phyloP scores from a whole-genome alignment of 164 flowering plant genomes.

The Santalum album region DNA sequence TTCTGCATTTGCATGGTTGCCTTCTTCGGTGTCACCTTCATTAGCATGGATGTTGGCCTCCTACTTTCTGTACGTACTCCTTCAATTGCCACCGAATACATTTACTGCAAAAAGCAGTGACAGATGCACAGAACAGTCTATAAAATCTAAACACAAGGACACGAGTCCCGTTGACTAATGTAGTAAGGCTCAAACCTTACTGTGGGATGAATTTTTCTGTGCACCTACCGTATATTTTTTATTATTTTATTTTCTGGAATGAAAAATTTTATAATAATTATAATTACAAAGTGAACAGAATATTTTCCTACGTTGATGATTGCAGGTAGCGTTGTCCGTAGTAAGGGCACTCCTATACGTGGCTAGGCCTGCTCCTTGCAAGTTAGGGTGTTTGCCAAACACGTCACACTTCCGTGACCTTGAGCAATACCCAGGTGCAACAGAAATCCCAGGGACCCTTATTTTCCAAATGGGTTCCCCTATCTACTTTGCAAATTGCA shows the following conservation, averaged over 20 bases:
- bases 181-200: too few species aligned
- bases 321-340: constrained; percentile 54
- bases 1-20: constrained; percentile 68
- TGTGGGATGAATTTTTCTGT: too few species aligned
- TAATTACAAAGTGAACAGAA: too few species aligned
- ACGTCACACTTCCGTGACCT: constrained; percentile 42
- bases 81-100: background rate
- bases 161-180: too few species aligned
- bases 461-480: constrained; percentile 71
- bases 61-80: constrained; percentile 43
- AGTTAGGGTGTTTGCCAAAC: constrained; percentile 55
- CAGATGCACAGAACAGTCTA: background rate
- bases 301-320: background rate
- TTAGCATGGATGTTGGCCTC: constrained; percentile 76
- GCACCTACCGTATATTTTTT: too few species aligned
- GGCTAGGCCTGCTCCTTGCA: constrained; percentile 64
- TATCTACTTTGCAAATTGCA: constrained; percentile 51
- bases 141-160: background rate
- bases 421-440: constrained; percentile 58
- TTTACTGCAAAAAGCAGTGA: background rate
- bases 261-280: too few species aligned
- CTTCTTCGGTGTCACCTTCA: constrained; percentile 61
- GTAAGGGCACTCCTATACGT: constrained; percentile 55
- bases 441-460: constrained; percentile 33
- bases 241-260: too few species aligned